Conservation (phyloP, 2,329 filamentous ascomycete genomes). For the Cordyceps militaris region DNA sequence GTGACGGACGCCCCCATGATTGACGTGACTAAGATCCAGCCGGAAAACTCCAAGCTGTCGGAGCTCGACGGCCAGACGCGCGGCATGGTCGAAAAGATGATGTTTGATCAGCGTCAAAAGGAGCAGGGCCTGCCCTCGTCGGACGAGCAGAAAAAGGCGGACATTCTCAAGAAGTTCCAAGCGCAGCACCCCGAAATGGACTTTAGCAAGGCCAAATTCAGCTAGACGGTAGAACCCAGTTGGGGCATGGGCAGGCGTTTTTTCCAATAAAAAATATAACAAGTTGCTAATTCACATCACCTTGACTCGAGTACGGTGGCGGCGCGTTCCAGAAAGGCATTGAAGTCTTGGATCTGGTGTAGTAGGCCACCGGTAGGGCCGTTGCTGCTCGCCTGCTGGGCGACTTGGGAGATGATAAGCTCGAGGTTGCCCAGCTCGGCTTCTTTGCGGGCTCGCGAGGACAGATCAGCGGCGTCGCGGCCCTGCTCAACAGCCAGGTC, state of each 20-base stretch:
- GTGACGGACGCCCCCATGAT: conserved; percentile 82
- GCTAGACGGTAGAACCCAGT: conserved; percentile 26
- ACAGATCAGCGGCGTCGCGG: conserved; percentile 40
- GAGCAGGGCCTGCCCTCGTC: conserved; percentile 81
- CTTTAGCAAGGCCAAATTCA: conserved; percentile 63
- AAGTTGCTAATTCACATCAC: conserved; percentile 19
- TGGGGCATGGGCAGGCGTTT: not conserved
- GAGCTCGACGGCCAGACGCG: conserved; percentile 94
- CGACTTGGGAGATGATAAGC: conserved; percentile 46
- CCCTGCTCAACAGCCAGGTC: conserved; percentile 50
- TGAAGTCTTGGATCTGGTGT: conserved; percentile 53
- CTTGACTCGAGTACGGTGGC: conserved; percentile 48
- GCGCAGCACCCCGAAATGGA: conserved; percentile 67
- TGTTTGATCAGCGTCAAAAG: conserved; percentile 98
- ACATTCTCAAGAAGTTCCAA: conserved; percentile 92
- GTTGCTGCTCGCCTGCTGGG: conserved; percentile 44
- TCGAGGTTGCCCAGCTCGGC: conserved; percentile 52
- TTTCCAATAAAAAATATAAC: not conserved
- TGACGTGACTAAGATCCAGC: conserved; percentile 90
- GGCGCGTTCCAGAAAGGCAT: conserved; percentile 55
- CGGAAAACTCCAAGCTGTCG: conserved; percentile 83
- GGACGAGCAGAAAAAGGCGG: conserved; percentile 91
- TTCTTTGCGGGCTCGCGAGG: conserved; percentile 38
- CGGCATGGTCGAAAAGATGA: conserved; percentile 99
- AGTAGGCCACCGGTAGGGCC: conserved; percentile 46